Percentiles rank a stretch among this genome's conserved stretches.
phyloP scores from a whole-genome alignment of 2,329 filamentous ascomycete species.

The Aspergillus udagawae region DNA sequence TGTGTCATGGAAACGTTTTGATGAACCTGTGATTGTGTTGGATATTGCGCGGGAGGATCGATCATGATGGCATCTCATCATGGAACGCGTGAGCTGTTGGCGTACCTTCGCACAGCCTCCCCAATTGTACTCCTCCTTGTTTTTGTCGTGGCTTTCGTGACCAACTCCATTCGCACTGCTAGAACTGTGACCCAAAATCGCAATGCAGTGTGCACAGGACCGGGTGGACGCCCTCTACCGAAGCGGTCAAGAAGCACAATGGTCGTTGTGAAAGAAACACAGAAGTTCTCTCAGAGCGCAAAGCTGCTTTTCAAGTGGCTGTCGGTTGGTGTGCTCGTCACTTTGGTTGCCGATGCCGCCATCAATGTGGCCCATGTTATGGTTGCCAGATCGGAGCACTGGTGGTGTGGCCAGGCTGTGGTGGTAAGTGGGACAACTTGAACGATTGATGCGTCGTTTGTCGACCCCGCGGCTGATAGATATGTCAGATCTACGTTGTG shows the following conservation, averaged over 20 bases:
- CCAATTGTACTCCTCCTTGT: constrained; percentile 62
- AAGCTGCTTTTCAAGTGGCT: constrained; percentile 74
- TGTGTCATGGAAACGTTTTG: constrained; percentile 34
- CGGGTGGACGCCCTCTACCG: constrained; percentile 82
- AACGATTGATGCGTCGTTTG: neutral
- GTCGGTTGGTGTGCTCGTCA: constrained; percentile 65
- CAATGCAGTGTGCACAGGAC: constrained; percentile 60
- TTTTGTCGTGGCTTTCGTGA: constrained; percentile 60
- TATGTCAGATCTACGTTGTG: constrained; percentile 71
- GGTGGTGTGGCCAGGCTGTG: constrained; percentile 78
- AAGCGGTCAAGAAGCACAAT: constrained; percentile 53
- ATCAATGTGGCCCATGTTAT: constrained; percentile 73
- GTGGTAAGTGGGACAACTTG: constrained; percentile 55
- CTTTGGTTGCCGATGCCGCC: constrained; percentile 70
- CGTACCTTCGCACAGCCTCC: constrained; percentile 54
- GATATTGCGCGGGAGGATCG: constrained; percentile 18
- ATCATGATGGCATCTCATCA: constrained; percentile 34
- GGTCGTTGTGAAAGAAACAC: constrained; percentile 46
- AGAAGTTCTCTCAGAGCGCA: constrained; percentile 61
- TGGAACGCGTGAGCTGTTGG: constrained; percentile 42
- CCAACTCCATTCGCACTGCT: constrained; percentile 56
- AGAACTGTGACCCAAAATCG: constrained; percentile 45
- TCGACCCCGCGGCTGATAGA: constrained; percentile 3
- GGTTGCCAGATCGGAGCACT: constrained; percentile 58
- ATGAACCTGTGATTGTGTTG: constrained; percentile 16